Conservation (phyloP, 495 filamentous ascomycete genomes). For the Penicillium subrubescens region DNA sequence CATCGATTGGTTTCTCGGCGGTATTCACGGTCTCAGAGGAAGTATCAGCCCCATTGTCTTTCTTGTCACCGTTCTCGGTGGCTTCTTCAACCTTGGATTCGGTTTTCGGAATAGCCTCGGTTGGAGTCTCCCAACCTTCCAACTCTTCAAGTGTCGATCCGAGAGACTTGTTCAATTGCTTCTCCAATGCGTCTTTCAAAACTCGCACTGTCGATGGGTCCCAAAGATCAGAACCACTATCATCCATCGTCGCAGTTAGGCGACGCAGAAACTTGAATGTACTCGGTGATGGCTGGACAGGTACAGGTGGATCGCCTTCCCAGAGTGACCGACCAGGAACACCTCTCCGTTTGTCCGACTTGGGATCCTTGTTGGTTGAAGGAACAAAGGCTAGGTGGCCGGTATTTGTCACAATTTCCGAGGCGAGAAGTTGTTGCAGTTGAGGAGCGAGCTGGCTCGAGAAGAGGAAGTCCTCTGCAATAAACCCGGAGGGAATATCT, state of each 20-base stretch:
- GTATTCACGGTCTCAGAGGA: background rate
- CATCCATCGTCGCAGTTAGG: conserved; percentile 66
- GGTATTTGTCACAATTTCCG: conserved; percentile 27
- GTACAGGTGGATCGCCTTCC: conserved; percentile 76
- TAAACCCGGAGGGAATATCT: conserved; percentile 55
- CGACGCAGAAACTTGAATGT: conserved; percentile 74
- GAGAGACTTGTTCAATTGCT: conserved; percentile 29
- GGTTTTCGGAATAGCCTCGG: background rate
- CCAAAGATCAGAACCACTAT: conserved; percentile 80
- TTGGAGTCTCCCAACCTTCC: conserved; percentile 12
- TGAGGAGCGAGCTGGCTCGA: conserved; percentile 52
- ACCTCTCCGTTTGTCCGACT: conserved; percentile 20
- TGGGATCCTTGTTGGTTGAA: conserved; percentile 1
- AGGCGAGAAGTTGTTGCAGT: conserved; percentile 58
- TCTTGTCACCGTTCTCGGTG: conserved; percentile 3
- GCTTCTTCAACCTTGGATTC: conserved; percentile 9
- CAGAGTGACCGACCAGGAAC: conserved; percentile 62
- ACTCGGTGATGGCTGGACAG: conserved; percentile 77
- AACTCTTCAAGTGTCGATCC: conserved; percentile 28
- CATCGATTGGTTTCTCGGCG: conserved; percentile 14
- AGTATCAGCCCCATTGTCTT: background rate
- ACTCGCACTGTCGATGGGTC: conserved; percentile 64
- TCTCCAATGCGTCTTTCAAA: conserved; percentile 59
- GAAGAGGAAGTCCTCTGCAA: conserved; percentile 41
- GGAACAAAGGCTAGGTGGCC: conserved; percentile 19